Base-by-base conservation (phyloP, 2,329 filamentous ascomycete species). In the Cytospora paraplurivora region DNA sequence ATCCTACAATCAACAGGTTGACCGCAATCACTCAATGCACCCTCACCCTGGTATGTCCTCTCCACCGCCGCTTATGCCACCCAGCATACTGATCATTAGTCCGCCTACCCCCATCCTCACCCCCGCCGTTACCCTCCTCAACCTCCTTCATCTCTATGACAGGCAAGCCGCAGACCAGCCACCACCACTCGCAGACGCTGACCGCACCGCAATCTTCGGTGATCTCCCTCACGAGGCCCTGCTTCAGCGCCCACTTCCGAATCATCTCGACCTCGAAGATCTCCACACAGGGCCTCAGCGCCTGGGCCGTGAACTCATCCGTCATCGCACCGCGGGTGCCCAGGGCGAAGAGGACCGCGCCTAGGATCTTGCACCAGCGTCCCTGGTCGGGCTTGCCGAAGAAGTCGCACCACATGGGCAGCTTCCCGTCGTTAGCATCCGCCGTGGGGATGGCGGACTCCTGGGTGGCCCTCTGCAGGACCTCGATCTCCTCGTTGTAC, bases 401-500 rank as follows among this genome's bases (percentile, higher is more conserved):
- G 65, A 93, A 86, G 72, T 89, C 88, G 59, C 86, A 83, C 90
- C 90, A 93, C 59, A 91, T 82, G 0, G 90, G 90, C 4, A 91
- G 77, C 50, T 85, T 82, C 12, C 79, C 78, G 5, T 69, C 70
- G 2, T 77, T 74, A 1, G 80, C 78, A 4, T 27, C 27, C 15
- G 72, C 65, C 0, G 70, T 71, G 0, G 83, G 83, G 1, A 85
- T 76, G 1, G 66, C 59, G 7, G 68, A 68, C 8, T 78, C 74
- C 17, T 72, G 71, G 3, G 75, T 63, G 19, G 66, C 67, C 13
- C 56, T 27, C 17, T 67, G 62, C n/a, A 73, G 61, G 15, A 68
- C 56, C 19, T 59, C 62, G 1, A 64, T 60, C n/a, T 68, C 66
- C 19, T 68, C 68, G 51, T 67, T 68, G 69, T 79, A 85, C 15